A percentile compares a stretch with the other conserved stretches of the same genome.
phyloP scores from a whole-genome alignment of 2,329 filamentous ascomycete species.

The Cadophora luteo-olivacea region DNA sequence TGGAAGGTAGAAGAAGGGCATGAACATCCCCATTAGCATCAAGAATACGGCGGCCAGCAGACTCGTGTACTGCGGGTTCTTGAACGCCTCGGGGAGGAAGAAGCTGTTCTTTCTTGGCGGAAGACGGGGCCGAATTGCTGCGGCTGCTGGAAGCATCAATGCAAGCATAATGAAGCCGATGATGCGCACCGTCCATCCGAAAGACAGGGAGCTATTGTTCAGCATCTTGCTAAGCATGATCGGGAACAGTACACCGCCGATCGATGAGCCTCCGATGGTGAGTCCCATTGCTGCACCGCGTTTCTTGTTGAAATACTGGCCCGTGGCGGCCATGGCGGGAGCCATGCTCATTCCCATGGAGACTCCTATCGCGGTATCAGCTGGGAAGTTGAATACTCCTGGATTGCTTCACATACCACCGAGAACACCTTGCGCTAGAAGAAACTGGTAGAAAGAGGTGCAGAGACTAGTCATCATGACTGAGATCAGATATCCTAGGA shows the following conservation, averaged over 20 bases:
- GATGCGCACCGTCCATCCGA: constrained; percentile 43
- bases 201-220: constrained; percentile 38
- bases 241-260: constrained; percentile 63
- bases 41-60: constrained; percentile 50
- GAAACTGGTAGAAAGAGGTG: constrained; percentile 46
- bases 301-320: constrained; percentile 59
- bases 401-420: constrained; percentile 35
- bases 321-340: constrained; percentile 37
- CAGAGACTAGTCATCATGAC: constrained; percentile 48
- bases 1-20: constrained; percentile 44
- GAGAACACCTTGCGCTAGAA: constrained; percentile 45
- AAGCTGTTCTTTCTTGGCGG: constrained; percentile 50
- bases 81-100: constrained; percentile 56
- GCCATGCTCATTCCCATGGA: constrained; percentile 51
- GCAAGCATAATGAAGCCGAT: constrained; percentile 50
- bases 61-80: constrained; percentile 50
- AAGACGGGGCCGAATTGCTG: constrained; percentile 57
- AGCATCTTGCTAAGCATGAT: constrained; percentile 64
- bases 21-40: constrained; percentile 37
- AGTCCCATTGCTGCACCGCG: constrained; percentile 56
- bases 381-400: not conserved
- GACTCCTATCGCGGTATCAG: not conserved
- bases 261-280: constrained; percentile 53
- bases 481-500: constrained; percentile 34
- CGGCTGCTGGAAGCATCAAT: constrained; percentile 54